Base-by-base conservation (phyloP, 148 eudicot genomes). In the Polygonum maritimum region DNA sequence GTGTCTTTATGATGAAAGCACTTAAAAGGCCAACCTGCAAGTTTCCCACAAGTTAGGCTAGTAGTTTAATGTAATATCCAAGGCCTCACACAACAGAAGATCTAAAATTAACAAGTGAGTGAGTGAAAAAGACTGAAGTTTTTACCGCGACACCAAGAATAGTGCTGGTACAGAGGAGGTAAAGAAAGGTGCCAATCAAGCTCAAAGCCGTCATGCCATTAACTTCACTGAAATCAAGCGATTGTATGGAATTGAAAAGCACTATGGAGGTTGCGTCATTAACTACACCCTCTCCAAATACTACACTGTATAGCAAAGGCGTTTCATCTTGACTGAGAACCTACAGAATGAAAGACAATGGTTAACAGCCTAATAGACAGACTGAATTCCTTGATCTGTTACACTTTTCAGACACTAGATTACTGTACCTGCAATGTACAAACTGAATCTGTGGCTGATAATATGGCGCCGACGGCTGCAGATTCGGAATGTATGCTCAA, bases 251-350 rank as follows among this genome's bases (percentile, higher is more conserved):
- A 86, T 93, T 93, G 87, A 89, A 93, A 79, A 93, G 92, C 85
- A 93, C 97, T 69, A 91, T 85, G 39, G 98, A 93, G 81, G 98
- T 93, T 54, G 98, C 98, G 83, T 93, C 98, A 82, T 93, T 93
- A 71, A 93, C 98, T 7, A 91, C 98, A 22, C 97, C 97, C 67
- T 93, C 98, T 76, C 98, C 98, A 52, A 91, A 93, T 48, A 93
- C 90, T 5, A 84, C 78, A 85, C 98, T 93, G 85, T 93, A 91
- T 1, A 93, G 87, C 69, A 93, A 85, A 49, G 97, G 98, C 22
- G 98, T 93, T 47, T 93, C 97, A 45, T 93, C 98, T 80, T 93
- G 98, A 85, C 69, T 91, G 70, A 93, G 92, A 78, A 93, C 98
- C 98, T 93, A 83, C 62, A 35, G 75, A 58, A 65, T 38, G 44